A percentile compares a stretch with the other conserved stretches of the same genome.
These are phyloP conservation scores for Metschnikowia reukaufii DNA, from an alignment of 805 yeast genomes.

Conservation along the genomic window DNA sequence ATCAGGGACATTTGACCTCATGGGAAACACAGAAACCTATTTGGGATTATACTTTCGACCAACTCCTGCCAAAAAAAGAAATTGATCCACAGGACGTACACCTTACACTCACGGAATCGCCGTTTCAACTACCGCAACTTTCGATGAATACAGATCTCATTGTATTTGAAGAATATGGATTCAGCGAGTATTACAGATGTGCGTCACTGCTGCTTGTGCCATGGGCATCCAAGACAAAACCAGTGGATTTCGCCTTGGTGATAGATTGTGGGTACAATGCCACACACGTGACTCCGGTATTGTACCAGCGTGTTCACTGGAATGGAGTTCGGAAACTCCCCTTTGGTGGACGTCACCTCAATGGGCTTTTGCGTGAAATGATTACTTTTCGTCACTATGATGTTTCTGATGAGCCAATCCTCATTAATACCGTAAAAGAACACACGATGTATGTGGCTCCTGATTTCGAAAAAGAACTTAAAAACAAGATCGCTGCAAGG, in stretches of 20 bases:
- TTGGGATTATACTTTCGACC: slow-evolving; percentile 77
- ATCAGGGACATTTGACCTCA: slow-evolving; percentile 82
- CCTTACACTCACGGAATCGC: slow-evolving; percentile 74
- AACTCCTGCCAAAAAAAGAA: slow-evolving; percentile 38
- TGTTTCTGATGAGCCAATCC: slow-evolving; percentile 83
- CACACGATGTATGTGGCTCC: slow-evolving; percentile 65
- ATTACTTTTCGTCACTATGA: slow-evolving; percentile 91
- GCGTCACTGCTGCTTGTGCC: slow-evolving; percentile 63
- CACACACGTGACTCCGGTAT: slow-evolving; percentile 83
- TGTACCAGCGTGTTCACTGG: slow-evolving; percentile 75
- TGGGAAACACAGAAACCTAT: slow-evolving; percentile 89
- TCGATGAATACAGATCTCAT: slow-evolving; percentile 88
- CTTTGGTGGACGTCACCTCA: slow-evolving; percentile 82
- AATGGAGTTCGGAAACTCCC: slow-evolving; percentile 76
- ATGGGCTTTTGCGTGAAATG: slow-evolving; percentile 79
- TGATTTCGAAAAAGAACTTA: slow-evolving; percentile 53
- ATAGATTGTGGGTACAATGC: slow-evolving; percentile 87
- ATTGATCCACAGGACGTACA: slow-evolving; percentile 51
- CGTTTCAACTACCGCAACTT: slow-evolving; percentile 76
- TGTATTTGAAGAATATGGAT: slow-evolving; percentile 90
- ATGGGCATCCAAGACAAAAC: slow-evolving; percentile 38
- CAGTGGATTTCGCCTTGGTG: slow-evolving; percentile 66
- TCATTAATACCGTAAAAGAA: slow-evolving; percentile 86
- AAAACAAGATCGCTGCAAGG: slow-evolving; percentile 34
- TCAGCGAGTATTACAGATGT: slow-evolving; percentile 66